Base-by-base conservation (phyloP, 2,329 filamentous ascomycete genomes). In the Pseudogymnoascus sp. region DNA sequence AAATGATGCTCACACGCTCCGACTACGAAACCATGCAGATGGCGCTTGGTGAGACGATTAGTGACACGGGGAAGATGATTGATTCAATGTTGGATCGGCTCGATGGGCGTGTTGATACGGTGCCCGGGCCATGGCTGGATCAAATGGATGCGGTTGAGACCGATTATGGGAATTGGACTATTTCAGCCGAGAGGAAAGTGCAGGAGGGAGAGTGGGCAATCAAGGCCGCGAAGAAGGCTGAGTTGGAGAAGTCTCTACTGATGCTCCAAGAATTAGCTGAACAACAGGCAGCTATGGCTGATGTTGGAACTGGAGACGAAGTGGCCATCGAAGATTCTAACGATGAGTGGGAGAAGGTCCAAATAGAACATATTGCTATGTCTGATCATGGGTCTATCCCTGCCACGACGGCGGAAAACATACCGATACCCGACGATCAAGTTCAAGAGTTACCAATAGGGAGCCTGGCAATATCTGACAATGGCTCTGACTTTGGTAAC, bases 91-190 rank as follows among this genome's bases (percentile, higher is more conserved):
- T 99, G 12, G 93, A 99, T 75, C 82, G 85, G 34, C 80, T 97
- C 1, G 95, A 97, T 74, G 93, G 91, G 1, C 81, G 86, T 63
- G 81, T 88, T 47, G 95, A 99, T 71, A 91, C 89, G 0, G 78
- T 99, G 8, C 95, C 95, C 0, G 89, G 96, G 42, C 74, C 79
- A 29, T 99, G 93, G 95, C 85, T 97, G 63, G 91, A 96, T 69
- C 83, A 87, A 4, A 88, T 97, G 77, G 95, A 97, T 73, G 76
- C 77, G 0, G 79, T 96, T 4, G 95, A 99, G 74, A 79, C 82
- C 10, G 83, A 87, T 31, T 96, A 93, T 74, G 84, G 86, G 6
- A 83, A 86, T 23, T 99, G 95, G 95, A 85, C 87, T 47, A 86
- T 88, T 59, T 82, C 87, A 59, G 92, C 90, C 34, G 91, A 96